These are phyloP conservation scores for Tricholoma matsutake DNA, from an alignment of 768 basidiomycete genomes.

Conservation along the genomic window DNA sequence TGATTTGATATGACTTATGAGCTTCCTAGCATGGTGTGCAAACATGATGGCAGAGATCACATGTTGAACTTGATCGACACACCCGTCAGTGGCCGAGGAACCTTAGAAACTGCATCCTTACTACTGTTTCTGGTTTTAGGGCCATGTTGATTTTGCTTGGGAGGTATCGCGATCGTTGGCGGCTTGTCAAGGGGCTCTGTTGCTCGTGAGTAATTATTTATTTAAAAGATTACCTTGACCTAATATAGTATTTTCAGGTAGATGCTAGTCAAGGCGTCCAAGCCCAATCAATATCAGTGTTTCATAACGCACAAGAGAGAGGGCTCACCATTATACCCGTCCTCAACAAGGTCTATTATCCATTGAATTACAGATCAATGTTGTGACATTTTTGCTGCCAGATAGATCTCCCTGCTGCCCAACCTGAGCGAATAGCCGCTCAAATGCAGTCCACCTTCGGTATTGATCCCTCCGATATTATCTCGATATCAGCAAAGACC, in stretches of 20 bases:
- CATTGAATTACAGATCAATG: slow-evolving; percentile 2
- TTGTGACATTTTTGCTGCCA: slow-evolving; percentile 26
- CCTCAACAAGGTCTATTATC: slow-evolving; percentile 72
- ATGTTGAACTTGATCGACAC: slow-evolving; percentile 96
- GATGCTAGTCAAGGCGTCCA: slow-evolving; percentile 98
- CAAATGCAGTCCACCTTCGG: slow-evolving; percentile 86
- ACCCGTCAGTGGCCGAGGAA: slow-evolving; percentile 49
- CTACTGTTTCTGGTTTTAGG: slow-evolving; percentile 37
- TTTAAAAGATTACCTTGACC: not conserved
- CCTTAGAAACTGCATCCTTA: not conserved
- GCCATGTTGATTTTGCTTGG: slow-evolving; percentile 98
- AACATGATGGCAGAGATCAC: slow-evolving; percentile 49
- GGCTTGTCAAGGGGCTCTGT: slow-evolving; percentile 87
- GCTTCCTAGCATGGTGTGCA: slow-evolving; percentile 70
- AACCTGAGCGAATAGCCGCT: slow-evolving; percentile 72
- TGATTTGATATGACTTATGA: slow-evolving; percentile 1
- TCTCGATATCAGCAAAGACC: slow-evolving; percentile 90
- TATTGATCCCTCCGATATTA: slow-evolving; percentile 66
- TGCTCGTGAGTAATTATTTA: slow-evolving; percentile 40
- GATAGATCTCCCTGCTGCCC: slow-evolving; percentile 92
- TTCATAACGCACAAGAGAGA: slow-evolving; percentile 80
- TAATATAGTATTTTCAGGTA: slow-evolving; percentile 45
- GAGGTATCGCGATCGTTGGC: slow-evolving; percentile 92
- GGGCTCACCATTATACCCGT: slow-evolving; percentile 86
- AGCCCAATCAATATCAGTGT: slow-evolving; percentile 95